These are phyloP conservation scores for Neospora caninum DNA, from an alignment of 169 alveolate genomes.

Conservation along the genomic window DNA sequence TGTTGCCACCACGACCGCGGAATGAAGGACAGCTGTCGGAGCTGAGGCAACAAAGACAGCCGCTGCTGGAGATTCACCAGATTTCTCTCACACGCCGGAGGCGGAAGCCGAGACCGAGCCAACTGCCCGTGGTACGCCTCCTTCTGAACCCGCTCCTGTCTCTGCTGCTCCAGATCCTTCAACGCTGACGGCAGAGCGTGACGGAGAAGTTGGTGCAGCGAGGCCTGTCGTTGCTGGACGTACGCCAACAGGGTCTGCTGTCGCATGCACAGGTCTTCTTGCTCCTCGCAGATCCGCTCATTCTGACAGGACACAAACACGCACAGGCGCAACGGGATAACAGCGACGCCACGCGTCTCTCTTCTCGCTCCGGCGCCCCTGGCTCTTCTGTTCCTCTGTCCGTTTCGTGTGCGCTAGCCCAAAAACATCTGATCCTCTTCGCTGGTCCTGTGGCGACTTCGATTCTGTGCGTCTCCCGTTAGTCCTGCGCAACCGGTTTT, in stretches of 20 bases:
- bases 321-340: background rate
- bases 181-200: slow-evolving; percentile 58
- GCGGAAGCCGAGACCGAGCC: slow-evolving; percentile 38
- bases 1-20: slow-evolving; percentile 59
- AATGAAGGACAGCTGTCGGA: slow-evolving; percentile 52
- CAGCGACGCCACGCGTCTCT: background rate
- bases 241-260: slow-evolving; percentile 41
- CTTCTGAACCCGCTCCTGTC: slow-evolving; percentile 43
- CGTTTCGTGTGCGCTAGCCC: background rate
- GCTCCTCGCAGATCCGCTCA: slow-evolving; percentile 43
- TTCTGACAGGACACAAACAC: slow-evolving; percentile 39
- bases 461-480: no score
- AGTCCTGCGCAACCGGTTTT: no score
- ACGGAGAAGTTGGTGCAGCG: slow-evolving; percentile 44
- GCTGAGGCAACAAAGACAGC: slow-evolving; percentile 51
- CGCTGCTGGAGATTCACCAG: slow-evolving; percentile 40
- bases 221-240: slow-evolving; percentile 55
- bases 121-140: slow-evolving; percentile 42
- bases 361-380: background rate
- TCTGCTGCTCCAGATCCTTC: slow-evolving; percentile 54
- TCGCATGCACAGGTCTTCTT: slow-evolving; percentile 43
- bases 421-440: background rate
- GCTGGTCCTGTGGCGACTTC: background rate
- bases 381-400: background rate
- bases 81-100: slow-evolving; percentile 12